A percentile compares a stretch with the other conserved stretches of the same genome.
Evolutionary conservation across 2,329 filamentous ascomycete species (phyloP).

Genomic region (Scedosporium dehoogii): DNA sequence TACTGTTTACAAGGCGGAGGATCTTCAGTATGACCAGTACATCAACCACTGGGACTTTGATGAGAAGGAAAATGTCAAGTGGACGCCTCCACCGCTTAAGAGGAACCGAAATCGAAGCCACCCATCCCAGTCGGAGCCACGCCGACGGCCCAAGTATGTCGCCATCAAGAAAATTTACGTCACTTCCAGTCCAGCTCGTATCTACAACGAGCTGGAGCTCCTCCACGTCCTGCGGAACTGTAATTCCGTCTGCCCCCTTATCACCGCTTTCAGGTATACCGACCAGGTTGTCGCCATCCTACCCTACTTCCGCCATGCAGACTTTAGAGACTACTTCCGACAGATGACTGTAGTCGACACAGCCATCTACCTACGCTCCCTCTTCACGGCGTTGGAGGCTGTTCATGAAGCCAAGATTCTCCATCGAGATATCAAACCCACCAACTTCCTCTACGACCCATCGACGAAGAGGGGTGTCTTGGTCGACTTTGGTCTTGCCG

Average conservation of each 20-base stretch:
- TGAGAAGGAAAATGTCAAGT: slow-evolving; percentile 52
- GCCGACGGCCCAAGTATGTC: slow-evolving; percentile 58
- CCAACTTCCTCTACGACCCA: slow-evolving; percentile 92
- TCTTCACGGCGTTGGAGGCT: slow-evolving; percentile 75
- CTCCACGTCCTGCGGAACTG: slow-evolving; percentile 79
- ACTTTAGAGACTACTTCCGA: slow-evolving; percentile 91
- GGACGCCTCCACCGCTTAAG: slow-evolving; percentile 59
- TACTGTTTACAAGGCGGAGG: slow-evolving; percentile 97
- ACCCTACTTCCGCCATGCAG: slow-evolving; percentile 89
- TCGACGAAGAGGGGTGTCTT: slow-evolving; percentile 72
- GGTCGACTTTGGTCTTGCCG: slow-evolving; percentile 97
- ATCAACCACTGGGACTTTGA: slow-evolving; percentile 80
- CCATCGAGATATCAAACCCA: slow-evolving; percentile 94
- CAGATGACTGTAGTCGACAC: slow-evolving; percentile 81
- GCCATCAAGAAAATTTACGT: slow-evolving; percentile 99
- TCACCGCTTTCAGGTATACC: slow-evolving; percentile 89
- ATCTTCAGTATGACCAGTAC: slow-evolving; percentile 74
- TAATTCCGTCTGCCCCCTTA: slow-evolving; percentile 81
- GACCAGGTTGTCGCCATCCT: slow-evolving; percentile 94
- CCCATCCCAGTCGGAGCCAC: slow-evolving; percentile 15
- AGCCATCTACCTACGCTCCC: slow-evolving; percentile 76
- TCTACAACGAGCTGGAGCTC: slow-evolving; percentile 92
- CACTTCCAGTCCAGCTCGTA: slow-evolving; percentile 85
- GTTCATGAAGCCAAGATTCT: slow-evolving; percentile 81
- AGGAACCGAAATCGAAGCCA: slow-evolving; percentile 27